phyloP scores from a whole-genome alignment of 176 grass and related monocot species.

The Carex cristatella region DNA sequence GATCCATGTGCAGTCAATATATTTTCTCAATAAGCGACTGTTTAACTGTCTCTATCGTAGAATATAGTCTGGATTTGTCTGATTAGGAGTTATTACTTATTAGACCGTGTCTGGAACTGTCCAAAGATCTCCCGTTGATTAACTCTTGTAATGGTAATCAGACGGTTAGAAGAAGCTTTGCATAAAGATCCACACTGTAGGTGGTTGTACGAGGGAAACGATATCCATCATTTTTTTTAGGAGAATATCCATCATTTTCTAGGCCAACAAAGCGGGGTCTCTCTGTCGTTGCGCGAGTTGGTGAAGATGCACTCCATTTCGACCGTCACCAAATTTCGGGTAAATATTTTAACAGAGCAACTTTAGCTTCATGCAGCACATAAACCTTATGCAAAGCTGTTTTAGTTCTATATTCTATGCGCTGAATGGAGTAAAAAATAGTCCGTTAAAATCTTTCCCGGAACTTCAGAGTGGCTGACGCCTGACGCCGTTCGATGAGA shows the following conservation, averaged over 20 bases:
- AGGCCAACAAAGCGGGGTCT: background rate
- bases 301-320: background rate
- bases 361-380: too few species aligned
- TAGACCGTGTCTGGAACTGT: background rate
- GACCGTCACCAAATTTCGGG: background rate
- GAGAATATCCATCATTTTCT: too few species aligned
- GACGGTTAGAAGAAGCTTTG: background rate
- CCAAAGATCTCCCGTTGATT: background rate
- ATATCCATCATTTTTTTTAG: too few species aligned
- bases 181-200: background rate
- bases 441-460: too few species aligned
- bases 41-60: slow-evolving; percentile 6
- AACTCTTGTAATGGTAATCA: background rate
- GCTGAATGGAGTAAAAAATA: too few species aligned
- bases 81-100: background rate
- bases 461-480: background rate
- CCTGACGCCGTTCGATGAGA: background rate
- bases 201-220: background rate
- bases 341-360: too few species aligned
- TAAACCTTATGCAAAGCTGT: too few species aligned
- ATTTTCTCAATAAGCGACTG: background rate
- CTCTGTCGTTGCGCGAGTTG: background rate
- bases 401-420: too few species aligned
- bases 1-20: background rate
- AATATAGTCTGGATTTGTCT: slow-evolving; percentile 13